A percentile compares a stretch with the other conserved stretches of the same genome.
These are phyloP conservation scores for Trichoderma virens DNA, from an alignment of 495 filamentous ascomycete species.

Conservation along the genomic window DNA sequence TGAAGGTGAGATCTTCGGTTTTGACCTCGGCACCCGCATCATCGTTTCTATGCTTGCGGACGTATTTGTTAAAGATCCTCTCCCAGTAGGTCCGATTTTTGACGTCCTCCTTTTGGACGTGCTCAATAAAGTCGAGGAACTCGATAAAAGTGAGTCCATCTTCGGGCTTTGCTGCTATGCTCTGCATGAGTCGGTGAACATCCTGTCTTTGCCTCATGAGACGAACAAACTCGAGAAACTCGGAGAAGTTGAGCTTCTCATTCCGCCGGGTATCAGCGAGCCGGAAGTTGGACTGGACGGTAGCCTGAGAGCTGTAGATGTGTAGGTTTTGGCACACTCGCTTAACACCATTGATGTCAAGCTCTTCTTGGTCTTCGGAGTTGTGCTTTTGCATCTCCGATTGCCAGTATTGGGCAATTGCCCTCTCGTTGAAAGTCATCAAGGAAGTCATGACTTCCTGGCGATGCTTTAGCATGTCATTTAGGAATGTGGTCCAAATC, in stretches of 20 bases:
- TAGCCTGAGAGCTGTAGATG: constrained; percentile 72
- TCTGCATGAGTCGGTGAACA: constrained; percentile 60
- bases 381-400: constrained; percentile 72
- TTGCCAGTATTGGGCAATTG: constrained; percentile 73
- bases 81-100: constrained; percentile 59
- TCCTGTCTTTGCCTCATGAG: constrained; percentile 79
- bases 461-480: constrained; percentile 71
- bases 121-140: constrained; percentile 67
- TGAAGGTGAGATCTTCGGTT: constrained; percentile 40
- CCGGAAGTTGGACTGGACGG: constrained; percentile 67
- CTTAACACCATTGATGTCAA: constrained; percentile 70
- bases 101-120: constrained; percentile 69
- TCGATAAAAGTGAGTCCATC: constrained; percentile 59
- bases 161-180: constrained; percentile 40
- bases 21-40: constrained; percentile 23
- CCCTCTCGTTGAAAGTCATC: constrained; percentile 71
- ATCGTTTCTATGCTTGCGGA: constrained; percentile 51
- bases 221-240: constrained; percentile 76
- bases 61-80: constrained; percentile 63
- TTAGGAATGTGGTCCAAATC: constrained; percentile 73
- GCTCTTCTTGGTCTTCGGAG: constrained; percentile 53
- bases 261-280: constrained; percentile 56
- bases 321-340: constrained; percentile 79
- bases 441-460: constrained; percentile 83
- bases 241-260: constrained; percentile 59